phyloP scores from a whole-genome alignment of 2,329 filamentous ascomycete genomes.

The Waltergamsia citrina region DNA sequence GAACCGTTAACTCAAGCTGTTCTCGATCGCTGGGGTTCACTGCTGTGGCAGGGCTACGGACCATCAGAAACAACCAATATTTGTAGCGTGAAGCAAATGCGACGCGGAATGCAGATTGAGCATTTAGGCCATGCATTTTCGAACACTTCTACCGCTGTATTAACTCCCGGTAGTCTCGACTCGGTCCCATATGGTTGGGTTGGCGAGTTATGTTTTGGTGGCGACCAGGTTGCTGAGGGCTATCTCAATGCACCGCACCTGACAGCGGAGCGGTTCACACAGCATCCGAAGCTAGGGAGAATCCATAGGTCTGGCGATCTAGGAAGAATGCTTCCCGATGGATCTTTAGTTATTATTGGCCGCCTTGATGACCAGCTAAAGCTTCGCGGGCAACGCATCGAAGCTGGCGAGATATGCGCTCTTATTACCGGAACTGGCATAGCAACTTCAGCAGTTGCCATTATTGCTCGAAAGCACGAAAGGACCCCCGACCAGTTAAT shows the following conservation, averaged over 20 bases:
- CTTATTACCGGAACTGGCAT: conserved; percentile 40
- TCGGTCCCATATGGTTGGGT: conserved; percentile 60
- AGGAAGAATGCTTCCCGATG: conserved; percentile 69
- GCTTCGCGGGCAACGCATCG: conserved; percentile 69
- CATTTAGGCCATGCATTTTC: conserved; percentile 68
- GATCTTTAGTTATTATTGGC: conserved; percentile 63
- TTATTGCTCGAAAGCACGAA: conserved; percentile 39
- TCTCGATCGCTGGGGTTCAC: conserved; percentile 56
- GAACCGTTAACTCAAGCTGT: conserved; percentile 70
- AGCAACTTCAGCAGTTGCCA: conserved; percentile 53
- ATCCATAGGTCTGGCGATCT: conserved; percentile 79
- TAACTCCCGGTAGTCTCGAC: conserved; percentile 33
- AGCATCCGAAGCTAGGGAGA: conserved; percentile 58
- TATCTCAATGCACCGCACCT: conserved; percentile 60
- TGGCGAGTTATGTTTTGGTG: conserved; percentile 82
- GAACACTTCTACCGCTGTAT: conserved; percentile 68
- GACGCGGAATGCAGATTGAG: conserved; percentile 47
- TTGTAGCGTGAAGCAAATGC: conserved; percentile 63
- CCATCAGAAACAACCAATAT: conserved; percentile 85
- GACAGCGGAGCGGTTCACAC: conserved; percentile 57
- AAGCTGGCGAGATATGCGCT: conserved; percentile 66
- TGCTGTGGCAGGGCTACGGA: conserved; percentile 73
- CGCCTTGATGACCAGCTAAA: conserved; percentile 75
- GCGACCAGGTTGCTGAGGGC: conserved; percentile 67
- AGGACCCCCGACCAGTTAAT: conserved; percentile 44